Evolutionary conservation across 192 early-diverging fungal genomes (phyloP), one percentile per base, ranked within the genome.

Genomic region (Entomortierella beljakovae): DNA sequence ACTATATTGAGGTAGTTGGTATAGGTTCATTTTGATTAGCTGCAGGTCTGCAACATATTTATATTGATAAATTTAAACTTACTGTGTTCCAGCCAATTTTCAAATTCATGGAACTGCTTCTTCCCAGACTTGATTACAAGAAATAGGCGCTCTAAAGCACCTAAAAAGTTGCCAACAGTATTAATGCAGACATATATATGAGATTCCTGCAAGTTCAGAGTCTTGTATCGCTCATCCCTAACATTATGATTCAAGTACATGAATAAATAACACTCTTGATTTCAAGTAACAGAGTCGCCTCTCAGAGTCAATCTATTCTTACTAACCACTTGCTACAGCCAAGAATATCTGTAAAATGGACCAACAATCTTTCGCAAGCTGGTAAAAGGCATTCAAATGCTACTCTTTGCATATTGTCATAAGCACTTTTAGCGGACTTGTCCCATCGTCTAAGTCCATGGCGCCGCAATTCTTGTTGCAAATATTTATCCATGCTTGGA

Each of bases 51-150:
- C 10, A 11, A 18, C 42, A 18, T 18, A 43, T 43, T 18, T 8
- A 43, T 11, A 8, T 11, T 43, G 42, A 43, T 43, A 11, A 11
- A 18, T 43, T 18, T 43, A 29, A 2, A 31, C 32, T 29, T 62
- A 76, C 72, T 65, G 51, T 64, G 72, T 25, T 63, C 72, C 9
- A 76, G 38, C 72, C 72, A 76, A 33, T 76, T 76, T 33, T 76
- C 64, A 59, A 76, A 76, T 31, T 76, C 72, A 40, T 20, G 8
- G 23, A 76, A 76, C 32, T 62, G 64, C 49, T 76, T 76, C n/a
- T 62, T 15, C 32, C 68, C 72, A 34, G 57, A 25, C 38, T 76
- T 67, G 50, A 76, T 40, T 15, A 52, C 72, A 22, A 55, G 50
- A 42, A 76, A 68, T 20, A 76, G 64, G 25, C 46, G 40, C 15